Evolutionary conservation across 2,329 filamentous ascomycete genomes (phyloP).

Genomic region (Coniosporium tulheliwenetii): DNA sequence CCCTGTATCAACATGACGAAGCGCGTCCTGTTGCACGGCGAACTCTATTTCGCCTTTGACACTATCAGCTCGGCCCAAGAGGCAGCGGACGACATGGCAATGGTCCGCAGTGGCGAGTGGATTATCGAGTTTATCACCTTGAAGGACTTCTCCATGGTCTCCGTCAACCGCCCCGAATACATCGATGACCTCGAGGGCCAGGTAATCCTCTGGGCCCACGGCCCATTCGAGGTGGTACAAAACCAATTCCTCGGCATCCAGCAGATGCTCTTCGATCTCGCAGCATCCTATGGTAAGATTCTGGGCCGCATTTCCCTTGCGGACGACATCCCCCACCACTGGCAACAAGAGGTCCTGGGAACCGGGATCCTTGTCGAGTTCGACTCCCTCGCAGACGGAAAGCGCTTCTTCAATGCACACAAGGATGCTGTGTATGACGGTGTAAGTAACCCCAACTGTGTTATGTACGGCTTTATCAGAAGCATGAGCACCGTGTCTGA

Average conservation of each 20-base stretch:
- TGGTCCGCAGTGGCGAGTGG: too few species aligned
- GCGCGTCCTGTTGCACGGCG: too few species aligned
- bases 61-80: slow-evolving; percentile 2
- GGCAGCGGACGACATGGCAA: slow-evolving; percentile 7
- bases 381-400: slow-evolving; percentile 12
- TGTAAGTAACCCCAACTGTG: background rate
- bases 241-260: slow-evolving; percentile 2
- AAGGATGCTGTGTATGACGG: background rate
- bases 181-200: slow-evolving; percentile 18
- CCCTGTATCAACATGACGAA: too few species aligned
- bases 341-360: slow-evolving; percentile 4
- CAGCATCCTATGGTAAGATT: background rate
- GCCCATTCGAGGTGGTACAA: background rate
- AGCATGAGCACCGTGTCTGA: too few species aligned
- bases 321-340: slow-evolving; percentile 6
- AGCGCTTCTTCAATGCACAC: slow-evolving; percentile 5
- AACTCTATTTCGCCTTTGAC: too few species aligned
- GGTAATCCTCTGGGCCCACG: slow-evolving; percentile 7
- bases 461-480: background rate
- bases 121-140: slow-evolving; percentile 11
- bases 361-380: slow-evolving; percentile 14
- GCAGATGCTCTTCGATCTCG: slow-evolving; percentile 2
- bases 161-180: slow-evolving; percentile 10
- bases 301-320: background rate
- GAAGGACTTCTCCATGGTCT: slow-evolving; percentile 12